Conservation (phyloP, 2,329 filamentous ascomycete species). For the Aspergillus sp. region DNA sequence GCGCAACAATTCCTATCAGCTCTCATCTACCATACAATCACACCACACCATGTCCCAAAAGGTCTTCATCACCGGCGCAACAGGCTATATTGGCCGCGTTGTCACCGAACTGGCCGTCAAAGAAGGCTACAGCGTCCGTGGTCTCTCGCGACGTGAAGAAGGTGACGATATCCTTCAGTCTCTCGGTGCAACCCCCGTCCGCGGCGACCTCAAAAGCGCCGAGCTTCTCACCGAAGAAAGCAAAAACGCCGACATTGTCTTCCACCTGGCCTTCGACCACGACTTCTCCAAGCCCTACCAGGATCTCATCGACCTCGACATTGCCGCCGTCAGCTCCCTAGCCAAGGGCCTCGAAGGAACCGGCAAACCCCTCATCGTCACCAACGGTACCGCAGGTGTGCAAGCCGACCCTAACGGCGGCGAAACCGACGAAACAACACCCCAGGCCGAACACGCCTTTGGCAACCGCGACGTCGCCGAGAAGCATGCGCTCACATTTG, state of each 20-base stretch:
- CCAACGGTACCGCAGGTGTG: constrained; percentile 37
- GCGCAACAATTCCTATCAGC: neutral
- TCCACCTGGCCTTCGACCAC: constrained; percentile 46
- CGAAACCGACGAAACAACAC: constrained; percentile 29
- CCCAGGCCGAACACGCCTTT: constrained; percentile 14
- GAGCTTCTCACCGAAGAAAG: constrained; percentile 33
- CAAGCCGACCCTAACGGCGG: constrained; percentile 23
- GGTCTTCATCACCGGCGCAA: constrained; percentile 46
- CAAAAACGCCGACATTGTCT: constrained; percentile 36
- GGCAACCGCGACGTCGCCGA: constrained; percentile 26
- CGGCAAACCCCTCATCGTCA: constrained; percentile 37
- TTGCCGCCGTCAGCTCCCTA: constrained; percentile 39
- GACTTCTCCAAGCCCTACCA: constrained; percentile 39
- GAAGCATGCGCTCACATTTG: constrained; percentile 17
- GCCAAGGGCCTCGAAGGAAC: constrained; percentile 32
- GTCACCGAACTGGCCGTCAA: constrained; percentile 41
- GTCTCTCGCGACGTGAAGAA: constrained; percentile 39
- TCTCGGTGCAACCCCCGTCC: constrained; percentile 34
- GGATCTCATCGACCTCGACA: constrained; percentile 29
- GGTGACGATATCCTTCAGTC: constrained; percentile 27
- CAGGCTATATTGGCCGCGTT: constrained; percentile 45
- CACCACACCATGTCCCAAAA: constrained; percentile 11
- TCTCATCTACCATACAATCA: neutral
- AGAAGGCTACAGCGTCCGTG: constrained; percentile 43
- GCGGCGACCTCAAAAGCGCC: constrained; percentile 38